phyloP scores from a whole-genome alignment of 169 alveolate species.

The Cryptosporidium canis region DNA sequence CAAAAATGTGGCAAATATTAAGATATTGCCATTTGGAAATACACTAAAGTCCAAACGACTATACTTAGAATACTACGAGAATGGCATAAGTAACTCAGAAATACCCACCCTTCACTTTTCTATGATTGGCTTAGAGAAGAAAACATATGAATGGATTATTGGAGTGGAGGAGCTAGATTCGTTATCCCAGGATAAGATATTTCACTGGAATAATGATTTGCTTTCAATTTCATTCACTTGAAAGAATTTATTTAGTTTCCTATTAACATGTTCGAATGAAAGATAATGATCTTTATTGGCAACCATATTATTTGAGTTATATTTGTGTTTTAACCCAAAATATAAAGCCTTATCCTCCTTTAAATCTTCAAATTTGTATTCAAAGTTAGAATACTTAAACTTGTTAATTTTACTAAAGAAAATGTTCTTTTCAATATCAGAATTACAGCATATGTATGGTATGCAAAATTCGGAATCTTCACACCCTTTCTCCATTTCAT shows the following conservation, averaged over 20 bases:
- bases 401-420: constrained; percentile 1
- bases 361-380: neutral
- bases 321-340: neutral
- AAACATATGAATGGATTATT: constrained; percentile 60
- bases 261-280: constrained; percentile 1
- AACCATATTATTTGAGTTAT: neutral
- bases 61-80: constrained; percentile 11
- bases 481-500: neutral
- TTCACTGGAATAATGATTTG: constrained; percentile 70
- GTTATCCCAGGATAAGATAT: neutral
- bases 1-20: neutral
- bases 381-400: neutral
- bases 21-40: constrained; percentile 15
- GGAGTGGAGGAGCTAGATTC: constrained; percentile 59
- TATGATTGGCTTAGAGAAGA: constrained; percentile 55
- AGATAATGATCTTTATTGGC: neutral
- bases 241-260: neutral
- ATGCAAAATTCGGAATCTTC: constrained; percentile 37
- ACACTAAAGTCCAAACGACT: constrained; percentile 22
- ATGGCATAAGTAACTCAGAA: neutral
- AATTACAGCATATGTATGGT: constrained; percentile 43
- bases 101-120: constrained; percentile 25
- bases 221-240: constrained; percentile 63
- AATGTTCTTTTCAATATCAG: constrained; percentile 5
- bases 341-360: neutral